Evolutionary conservation across 306 rosid species (phyloP), one percentile per base, ranked within the genome.

Genomic region (Crataegus laevigata): DNA sequence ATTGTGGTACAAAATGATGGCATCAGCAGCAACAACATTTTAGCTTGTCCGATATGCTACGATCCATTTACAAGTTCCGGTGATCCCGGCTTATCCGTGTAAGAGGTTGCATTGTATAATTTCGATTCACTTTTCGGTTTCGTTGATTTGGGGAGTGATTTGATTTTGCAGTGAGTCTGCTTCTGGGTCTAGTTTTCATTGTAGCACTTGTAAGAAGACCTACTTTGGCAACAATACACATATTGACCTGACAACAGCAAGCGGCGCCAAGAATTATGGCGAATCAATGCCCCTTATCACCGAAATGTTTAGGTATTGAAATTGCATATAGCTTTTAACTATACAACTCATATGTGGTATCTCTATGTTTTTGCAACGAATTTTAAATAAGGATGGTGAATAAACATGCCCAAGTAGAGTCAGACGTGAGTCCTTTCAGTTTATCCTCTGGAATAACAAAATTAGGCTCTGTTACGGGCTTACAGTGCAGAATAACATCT

Each of bases 41-140:
- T 94, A 80, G 98, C 97, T 71, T 94, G 98, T 76, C 97, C 97
- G 24, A 77, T 94, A 21, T 91, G 98, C 75, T 90, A 83, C 55
- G 83, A 85, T 12, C 84, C 86, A 21, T 75, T 94, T 70, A 71
- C 82, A 40, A 74, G 72, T 82, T 74, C n/a, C 14, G 73, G 74
- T 68, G 78, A 43, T 64, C 77, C 78, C n/a, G 86, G 24, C 72
- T 81, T 89, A 38, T 88, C 93, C 14, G 21, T 86, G 98, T 93
- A 79, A 85, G 90, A 0, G 59, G 9, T 32, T 58, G 64, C 43
- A 34, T 54, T 71, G 10, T 51, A 25, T 34, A n/a, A 12, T 59
- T 40, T 38, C 10, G 1, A 22, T 9, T 21, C 47, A 4, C 3
- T 3, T 40, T n/a, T 28, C 54, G 11, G 12, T 54, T 75, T 58